These are phyloP conservation scores for Kwoniella dendrophila DNA, from an alignment of 768 basidiomycete species.

Conservation along the genomic window DNA sequence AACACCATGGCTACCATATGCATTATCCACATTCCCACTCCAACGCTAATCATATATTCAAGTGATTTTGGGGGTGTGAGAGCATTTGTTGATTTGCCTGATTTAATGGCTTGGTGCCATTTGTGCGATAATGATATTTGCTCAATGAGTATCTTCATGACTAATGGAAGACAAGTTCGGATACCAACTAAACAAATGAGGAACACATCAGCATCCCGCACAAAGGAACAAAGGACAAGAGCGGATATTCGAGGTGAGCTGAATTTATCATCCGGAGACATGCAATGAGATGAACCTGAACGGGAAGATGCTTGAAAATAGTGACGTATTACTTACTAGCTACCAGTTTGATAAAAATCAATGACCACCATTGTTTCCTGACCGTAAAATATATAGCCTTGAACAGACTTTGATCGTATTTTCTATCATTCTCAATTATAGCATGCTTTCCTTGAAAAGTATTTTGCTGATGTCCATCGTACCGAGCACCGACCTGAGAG, in stretches of 20 bases:
- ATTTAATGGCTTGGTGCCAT: constrained; percentile 56
- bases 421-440: constrained; percentile 28
- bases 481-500: no score
- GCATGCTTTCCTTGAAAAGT: no score
- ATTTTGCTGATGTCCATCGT: no score
- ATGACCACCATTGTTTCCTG: constrained; percentile 25
- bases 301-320: no score
- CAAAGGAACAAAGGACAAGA: not conserved
- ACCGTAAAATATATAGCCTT: constrained; percentile 34
- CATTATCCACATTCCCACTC: constrained; percentile 58
- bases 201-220: not conserved
- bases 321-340: constrained; percentile 30
- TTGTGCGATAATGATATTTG: constrained; percentile 18
- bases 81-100: constrained; percentile 1
- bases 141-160: constrained; percentile 25
- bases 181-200: constrained; percentile 2
- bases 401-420: constrained; percentile 40
- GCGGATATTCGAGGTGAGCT: not conserved
- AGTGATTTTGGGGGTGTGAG: constrained; percentile 59
- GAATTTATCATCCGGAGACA: constrained; percentile 62
- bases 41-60: constrained; percentile 59
- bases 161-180: constrained; percentile 23
- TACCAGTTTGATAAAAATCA: constrained; percentile 6
- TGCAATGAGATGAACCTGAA: constrained; percentile 47
- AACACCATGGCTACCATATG: not conserved